These are phyloP conservation scores for Ganoderma lucidum DNA, from an alignment of 1,284 basidiomycete species.

Conservation along the genomic window DNA sequence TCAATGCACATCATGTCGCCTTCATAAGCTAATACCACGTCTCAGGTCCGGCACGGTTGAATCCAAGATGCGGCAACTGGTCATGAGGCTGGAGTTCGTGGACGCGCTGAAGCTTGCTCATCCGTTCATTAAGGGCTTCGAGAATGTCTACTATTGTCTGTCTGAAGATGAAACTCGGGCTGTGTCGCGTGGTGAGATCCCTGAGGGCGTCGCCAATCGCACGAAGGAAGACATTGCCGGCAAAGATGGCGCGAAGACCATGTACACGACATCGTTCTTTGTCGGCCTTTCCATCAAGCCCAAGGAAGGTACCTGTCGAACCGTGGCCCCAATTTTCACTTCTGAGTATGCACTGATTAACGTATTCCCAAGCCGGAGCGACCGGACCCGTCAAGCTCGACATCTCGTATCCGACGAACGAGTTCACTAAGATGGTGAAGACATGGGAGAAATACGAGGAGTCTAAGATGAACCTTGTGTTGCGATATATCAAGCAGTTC, in stretches of 20 bases:
- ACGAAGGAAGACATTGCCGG: constrained; percentile 84
- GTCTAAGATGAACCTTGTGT: constrained; percentile 91
- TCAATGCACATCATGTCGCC: constrained; percentile 14
- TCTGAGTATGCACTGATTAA: constrained; percentile 21
- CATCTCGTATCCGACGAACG: constrained; percentile 95
- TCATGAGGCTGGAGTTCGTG: constrained; percentile 97
- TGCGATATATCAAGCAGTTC: constrained; percentile 94
- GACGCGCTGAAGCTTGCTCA: constrained; percentile 93
- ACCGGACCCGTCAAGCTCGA: constrained; percentile 85
- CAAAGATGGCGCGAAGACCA: constrained; percentile 78
- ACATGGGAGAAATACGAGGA: constrained; percentile 97
- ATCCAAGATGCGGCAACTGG: constrained; percentile 92
- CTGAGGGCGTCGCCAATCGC: constrained; percentile 73
- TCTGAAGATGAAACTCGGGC: constrained; percentile 87
- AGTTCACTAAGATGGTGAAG: constrained; percentile 95
- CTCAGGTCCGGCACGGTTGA: constrained; percentile 73
- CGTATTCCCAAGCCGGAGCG: constrained; percentile 59
- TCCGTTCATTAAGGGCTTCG: constrained; percentile 95
- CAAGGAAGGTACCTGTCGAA: constrained; percentile 72
- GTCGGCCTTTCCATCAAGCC: constrained; percentile 95
- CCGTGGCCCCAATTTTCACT: constrained; percentile 27
- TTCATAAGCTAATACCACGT: constrained; percentile 13
- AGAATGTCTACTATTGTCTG: constrained; percentile 87
- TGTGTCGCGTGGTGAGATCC: constrained; percentile 89
- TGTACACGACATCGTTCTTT: constrained; percentile 95